phyloP scores from a whole-genome alignment of 2,329 filamentous ascomycete genomes.

The Colletotrichum nymphaeae region DNA sequence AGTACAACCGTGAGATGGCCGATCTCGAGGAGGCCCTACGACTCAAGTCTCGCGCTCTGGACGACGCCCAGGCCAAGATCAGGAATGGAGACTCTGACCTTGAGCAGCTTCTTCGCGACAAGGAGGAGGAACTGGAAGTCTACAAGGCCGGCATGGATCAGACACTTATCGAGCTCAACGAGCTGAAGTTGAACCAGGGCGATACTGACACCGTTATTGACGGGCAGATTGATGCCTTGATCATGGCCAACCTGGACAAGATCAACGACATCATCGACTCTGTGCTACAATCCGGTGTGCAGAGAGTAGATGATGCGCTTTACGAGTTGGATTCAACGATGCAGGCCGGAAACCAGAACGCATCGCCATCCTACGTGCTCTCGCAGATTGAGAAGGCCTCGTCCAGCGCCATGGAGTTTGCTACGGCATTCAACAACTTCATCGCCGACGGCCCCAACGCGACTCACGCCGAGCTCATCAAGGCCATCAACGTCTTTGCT shows the following conservation, averaged over 20 bases:
- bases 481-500: slow-evolving; percentile 89
- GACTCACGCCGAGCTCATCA: slow-evolving; percentile 90
- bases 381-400: slow-evolving; percentile 98
- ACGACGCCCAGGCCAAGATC: slow-evolving; percentile 83
- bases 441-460: slow-evolving; percentile 96
- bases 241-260: slow-evolving; percentile 88
- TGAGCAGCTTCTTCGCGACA: slow-evolving; percentile 86
- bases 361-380: slow-evolving; percentile 91
- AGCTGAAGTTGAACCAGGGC: slow-evolving; percentile 80
- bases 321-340: slow-evolving; percentile 98
- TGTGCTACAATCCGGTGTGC: slow-evolving; percentile 90
- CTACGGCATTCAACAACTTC: slow-evolving; percentile 97
- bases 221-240: slow-evolving; percentile 89
- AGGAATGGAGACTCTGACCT: slow-evolving; percentile 87
- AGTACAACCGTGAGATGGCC: slow-evolving; percentile 97
- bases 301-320: slow-evolving; percentile 93
- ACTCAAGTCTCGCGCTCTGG: slow-evolving; percentile 87
- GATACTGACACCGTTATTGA: slow-evolving; percentile 86
- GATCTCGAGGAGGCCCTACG: slow-evolving; percentile 93
- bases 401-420: slow-evolving; percentile 94
- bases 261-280: slow-evolving; percentile 99
- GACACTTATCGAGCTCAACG: slow-evolving; percentile 90
- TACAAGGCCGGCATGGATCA: slow-evolving; percentile 99
- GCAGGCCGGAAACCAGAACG: slow-evolving; percentile 99
- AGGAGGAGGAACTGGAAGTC: slow-evolving; percentile 97